These are phyloP conservation scores for Phlyctochytrium planicorne DNA, from an alignment of 192 early-diverging fungal genomes.

Conservation along the genomic window DNA sequence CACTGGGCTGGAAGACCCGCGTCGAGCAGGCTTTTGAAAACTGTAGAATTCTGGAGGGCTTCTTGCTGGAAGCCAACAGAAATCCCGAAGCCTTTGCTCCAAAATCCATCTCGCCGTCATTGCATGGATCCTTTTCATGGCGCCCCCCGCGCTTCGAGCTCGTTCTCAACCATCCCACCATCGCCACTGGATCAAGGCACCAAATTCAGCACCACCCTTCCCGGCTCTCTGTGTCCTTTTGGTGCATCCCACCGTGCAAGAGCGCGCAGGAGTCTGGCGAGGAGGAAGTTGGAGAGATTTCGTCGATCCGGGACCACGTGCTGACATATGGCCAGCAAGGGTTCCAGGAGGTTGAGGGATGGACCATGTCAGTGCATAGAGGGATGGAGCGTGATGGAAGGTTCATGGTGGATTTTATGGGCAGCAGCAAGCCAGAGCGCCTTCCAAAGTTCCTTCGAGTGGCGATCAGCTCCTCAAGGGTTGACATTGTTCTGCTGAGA, in stretches of 20 bases:
- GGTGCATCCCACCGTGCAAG: constrained; percentile 11
- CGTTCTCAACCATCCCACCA: constrained; percentile 6
- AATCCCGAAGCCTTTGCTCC: background rate
- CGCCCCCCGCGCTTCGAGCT: constrained; percentile 6
- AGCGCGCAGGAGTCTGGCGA: background rate
- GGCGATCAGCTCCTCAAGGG: constrained; percentile 67
- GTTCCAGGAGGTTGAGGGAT: constrained; percentile 33
- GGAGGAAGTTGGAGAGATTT: background rate
- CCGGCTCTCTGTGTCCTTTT: constrained; percentile 5
- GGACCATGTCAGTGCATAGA: constrained; percentile 46
- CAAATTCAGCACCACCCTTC: background rate
- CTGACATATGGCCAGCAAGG: background rate
- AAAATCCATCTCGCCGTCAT: too few species aligned
- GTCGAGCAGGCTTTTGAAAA: constrained; percentile 59
- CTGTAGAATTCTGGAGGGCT: constrained; percentile 24
- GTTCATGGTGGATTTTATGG: constrained; percentile 75
- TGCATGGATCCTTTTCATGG: background rate
- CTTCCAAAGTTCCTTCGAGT: constrained; percentile 70
- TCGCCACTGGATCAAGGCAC: background rate
- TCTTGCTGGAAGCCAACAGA: constrained; percentile 3
- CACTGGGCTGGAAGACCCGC: constrained; percentile 53
- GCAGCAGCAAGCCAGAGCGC: constrained; percentile 16
- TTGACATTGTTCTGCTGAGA: constrained; percentile 35
- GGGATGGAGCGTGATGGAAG: constrained; percentile 45
- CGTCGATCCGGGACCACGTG: too few species aligned